phyloP scores from a whole-genome alignment of 176 grass and related monocot genomes.

The Puccinellia tenuiflora region DNA sequence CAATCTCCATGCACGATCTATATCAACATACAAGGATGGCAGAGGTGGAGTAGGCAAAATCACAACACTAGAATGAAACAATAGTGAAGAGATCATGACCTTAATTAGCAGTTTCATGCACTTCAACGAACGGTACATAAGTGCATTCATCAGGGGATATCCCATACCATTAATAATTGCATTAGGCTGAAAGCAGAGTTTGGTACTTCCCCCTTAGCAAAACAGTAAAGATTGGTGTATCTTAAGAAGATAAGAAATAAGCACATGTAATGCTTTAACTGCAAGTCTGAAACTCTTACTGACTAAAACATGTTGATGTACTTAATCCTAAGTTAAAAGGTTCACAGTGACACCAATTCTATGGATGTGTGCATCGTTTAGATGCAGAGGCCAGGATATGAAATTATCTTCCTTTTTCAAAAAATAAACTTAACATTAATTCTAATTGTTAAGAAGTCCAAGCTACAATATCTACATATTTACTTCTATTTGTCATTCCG shows the following conservation, averaged over 20 bases:
- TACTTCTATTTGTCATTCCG: background rate
- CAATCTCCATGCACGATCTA: background rate
- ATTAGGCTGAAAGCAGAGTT: conserved; percentile 31
- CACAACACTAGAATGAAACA: background rate
- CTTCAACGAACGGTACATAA: background rate
- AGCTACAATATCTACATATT: background rate
- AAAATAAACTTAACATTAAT: background rate
- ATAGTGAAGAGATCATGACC: conserved; percentile 3
- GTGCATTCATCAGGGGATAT: background rate
- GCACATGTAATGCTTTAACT: background rate
- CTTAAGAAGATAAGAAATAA: background rate
- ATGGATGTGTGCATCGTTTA: background rate
- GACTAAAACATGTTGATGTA: background rate
- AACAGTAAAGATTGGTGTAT: background rate
- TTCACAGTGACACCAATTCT: background rate
- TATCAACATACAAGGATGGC: background rate
- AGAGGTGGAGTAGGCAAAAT: background rate
- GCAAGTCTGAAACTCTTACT: background rate
- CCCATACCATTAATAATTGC: background rate
- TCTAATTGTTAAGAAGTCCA: background rate
- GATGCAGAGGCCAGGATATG: background rate
- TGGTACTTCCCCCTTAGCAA: background rate
- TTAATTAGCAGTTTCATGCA: conserved; percentile 40
- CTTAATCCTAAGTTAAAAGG: background rate
- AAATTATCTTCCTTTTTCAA: background rate